Percentiles rank a stretch among this genome's conserved stretches.
phyloP scores from a whole-genome alignment of 257 asterid species.

The Capsicum baccatum region DNA sequence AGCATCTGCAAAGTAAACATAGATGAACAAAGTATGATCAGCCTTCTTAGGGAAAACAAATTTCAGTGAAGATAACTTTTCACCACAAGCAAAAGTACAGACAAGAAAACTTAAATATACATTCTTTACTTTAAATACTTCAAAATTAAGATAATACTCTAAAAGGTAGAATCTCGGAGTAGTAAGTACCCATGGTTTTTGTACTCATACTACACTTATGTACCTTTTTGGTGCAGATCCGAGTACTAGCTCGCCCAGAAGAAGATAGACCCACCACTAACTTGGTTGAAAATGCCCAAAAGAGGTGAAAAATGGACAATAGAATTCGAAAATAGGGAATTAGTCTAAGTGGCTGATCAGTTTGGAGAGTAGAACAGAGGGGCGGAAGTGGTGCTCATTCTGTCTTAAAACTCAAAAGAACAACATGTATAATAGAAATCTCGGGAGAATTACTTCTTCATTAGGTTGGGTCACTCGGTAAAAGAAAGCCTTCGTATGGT shows the following conservation, averaged over 20 bases:
- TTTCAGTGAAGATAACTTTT: background rate
- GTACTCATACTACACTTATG: too few relatives aligned
- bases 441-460: background rate
- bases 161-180: background rate
- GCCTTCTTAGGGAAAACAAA: conserved; percentile 24
- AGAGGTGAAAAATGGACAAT: too few relatives aligned
- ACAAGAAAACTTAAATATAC: conserved; percentile 4
- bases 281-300: too few relatives aligned
- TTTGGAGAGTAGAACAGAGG: background rate
- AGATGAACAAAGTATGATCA: conserved; percentile 26
- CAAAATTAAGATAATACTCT: background rate
- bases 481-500: background rate
- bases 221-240: too few relatives aligned
- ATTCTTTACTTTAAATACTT: conserved; percentile 7
- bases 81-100: conserved; percentile 4
- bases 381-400: background rate
- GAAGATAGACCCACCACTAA: too few relatives aligned
- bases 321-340: too few relatives aligned
- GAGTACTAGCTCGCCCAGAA: too few relatives aligned
- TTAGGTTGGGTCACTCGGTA: background rate
- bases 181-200: background rate
- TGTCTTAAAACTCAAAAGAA: background rate
- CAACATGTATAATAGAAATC: background rate
- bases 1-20: conserved; percentile 59
- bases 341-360: background rate